Base-by-base conservation (phyloP, 306 rosid genomes). In the Hylodesmum podocarpum region DNA sequence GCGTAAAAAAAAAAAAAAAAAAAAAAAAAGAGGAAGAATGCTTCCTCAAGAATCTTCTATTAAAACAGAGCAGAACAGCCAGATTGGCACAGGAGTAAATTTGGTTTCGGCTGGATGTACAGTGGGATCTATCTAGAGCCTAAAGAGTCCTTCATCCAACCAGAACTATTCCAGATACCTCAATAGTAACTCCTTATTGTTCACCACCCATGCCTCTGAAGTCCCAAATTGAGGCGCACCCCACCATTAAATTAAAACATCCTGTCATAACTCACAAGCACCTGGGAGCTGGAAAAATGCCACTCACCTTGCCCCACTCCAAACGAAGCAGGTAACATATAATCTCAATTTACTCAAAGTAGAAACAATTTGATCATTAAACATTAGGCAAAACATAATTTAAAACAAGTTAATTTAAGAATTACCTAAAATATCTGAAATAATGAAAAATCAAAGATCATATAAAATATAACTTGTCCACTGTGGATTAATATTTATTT, bases 341-440 rank as follows among this genome's bases (percentile, higher is more conserved):
- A 76, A 31, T 34, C 61, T 31, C 74, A 61, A 51, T 31, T 37
- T 69, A 49, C 15, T 40, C 46, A 54, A 19, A 39, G 19, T 4
- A 61, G 67, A n/a, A 51, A 81, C 33, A 76, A 49, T 1, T 31
- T 51, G 16, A n/a, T 19, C 22, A 57, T 37, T 67, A 44, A 55
- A 18, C 55, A 74, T 57, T 65, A 43, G 63, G 6, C n/a, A 11
- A 66, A 7, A 66, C 11, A 33, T 33, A 54, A 21, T 41, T 65
- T 50, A 63, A 51, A 50, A 66, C 64, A 43, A 66, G 16, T 28
- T 44, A 39, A 73, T 28, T 73, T 54, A 80, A 66, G 34, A 66
- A 46, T 58, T 44, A 12, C 70, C 51, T 21, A 44, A 54, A 49
- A 31, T 55, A 43, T 66, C 74, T 64, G 12, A 64, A 73, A 9